Evolutionary conservation across 2,329 filamentous ascomycete species (phyloP), one percentile per base, ranked within the genome.

Genomic region (Botryotinia convoluta): DNA sequence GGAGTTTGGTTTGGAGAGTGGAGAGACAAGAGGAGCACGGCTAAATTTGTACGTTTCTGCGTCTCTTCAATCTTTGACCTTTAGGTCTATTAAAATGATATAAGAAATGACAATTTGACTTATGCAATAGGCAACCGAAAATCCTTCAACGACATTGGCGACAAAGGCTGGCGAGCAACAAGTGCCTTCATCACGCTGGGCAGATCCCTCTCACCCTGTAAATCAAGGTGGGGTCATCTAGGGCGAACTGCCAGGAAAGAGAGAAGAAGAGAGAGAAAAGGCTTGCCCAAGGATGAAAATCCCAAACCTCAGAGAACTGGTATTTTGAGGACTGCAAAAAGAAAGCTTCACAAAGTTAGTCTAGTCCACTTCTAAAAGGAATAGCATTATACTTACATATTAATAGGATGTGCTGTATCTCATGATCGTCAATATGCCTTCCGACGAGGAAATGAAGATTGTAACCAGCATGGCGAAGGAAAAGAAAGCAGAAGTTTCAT

Each of bases 121-220:
- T 9, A 5, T 14, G 14, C 20, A 26, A 60, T 22, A 72, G 70
- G 29, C 22, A 18, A 44, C 32, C 22, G 48, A 84, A 69, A 84
- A 86, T 72, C 85, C 84, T 0, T 81, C 81, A 54, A 83, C 82
- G 18, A 76, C 78, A 0, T 78, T 87, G 2, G 78, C 81, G 79
- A 22, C 7, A 22, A 45, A 57, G 5, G 73, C 77, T 74, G 45
- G 61, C 3, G 75, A 76, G 20, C 74, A 80, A 70, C 77, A 79
- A 0, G 78, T 80, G 26, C 87, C 87, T 75, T 80, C 81, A 0
- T 86, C 84, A 4, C 82, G 85, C 37, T 87, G 84, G 76, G 83
- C 84, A 12, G 86, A 89, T 75, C 86, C 87, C 0, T 86, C 83
- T 74, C 84, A 88, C 74, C 82, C 86, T 0, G 85, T 84, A 39